phyloP scores from a whole-genome alignment of 192 early-diverging fungal species.

The Glomus cerebriforme region DNA sequence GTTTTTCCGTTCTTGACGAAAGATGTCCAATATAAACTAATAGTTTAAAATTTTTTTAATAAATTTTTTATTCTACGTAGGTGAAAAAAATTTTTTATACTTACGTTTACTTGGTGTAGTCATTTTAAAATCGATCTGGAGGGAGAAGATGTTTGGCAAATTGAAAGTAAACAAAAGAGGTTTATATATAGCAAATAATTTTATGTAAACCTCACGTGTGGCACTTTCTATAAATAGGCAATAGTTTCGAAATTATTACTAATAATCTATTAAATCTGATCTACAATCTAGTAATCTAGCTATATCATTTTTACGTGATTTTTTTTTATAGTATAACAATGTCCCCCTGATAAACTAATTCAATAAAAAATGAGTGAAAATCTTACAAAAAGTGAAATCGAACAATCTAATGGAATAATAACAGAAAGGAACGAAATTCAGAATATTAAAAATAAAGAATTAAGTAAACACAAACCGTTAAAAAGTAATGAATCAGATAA shows the following conservation, averaged over 20 bases:
- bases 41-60: not conserved
- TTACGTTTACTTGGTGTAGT: conserved; percentile 30
- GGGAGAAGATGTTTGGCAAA: not conserved
- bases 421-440: not conserved
- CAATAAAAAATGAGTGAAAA: no score
- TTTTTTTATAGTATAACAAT: no score
- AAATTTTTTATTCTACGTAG: not conserved
- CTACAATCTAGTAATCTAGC: no score
- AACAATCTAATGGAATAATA: no score
- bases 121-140: not conserved
- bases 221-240: no score
- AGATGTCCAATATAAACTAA: conserved; percentile 55
- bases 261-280: no score
- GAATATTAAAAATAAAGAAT: not conserved
- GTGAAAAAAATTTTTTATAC: not conserved
- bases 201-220: not conserved
- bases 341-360: no score
- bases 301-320: no score
- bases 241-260: no score
- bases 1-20: conserved; percentile 48
- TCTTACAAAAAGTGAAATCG: no score
- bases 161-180: not conserved
- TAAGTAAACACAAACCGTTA: not conserved
- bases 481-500: no score
- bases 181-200: not conserved